Conservation (phyloP, 352 stramenopile genomes). For the Pythium phragmitis region DNA sequence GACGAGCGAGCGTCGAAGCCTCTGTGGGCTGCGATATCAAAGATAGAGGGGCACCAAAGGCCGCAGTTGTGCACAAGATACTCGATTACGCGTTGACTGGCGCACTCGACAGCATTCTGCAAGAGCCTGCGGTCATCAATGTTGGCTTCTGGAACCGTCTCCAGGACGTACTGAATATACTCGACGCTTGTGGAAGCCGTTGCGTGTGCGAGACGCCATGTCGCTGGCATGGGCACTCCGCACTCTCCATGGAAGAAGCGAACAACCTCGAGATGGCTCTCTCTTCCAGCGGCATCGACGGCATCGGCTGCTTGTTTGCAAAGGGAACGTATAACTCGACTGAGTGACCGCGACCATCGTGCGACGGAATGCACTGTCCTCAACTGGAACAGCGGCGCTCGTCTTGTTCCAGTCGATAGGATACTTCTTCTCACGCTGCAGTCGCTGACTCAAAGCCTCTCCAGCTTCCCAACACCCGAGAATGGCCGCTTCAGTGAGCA, state of each 20-base stretch:
- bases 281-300: not conserved
- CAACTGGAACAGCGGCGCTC: not conserved
- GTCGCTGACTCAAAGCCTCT: not conserved
- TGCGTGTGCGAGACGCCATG: not conserved
- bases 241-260: not conserved
- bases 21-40: not conserved
- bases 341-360: not conserved
- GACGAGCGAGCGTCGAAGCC: not conserved
- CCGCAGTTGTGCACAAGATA: not conserved
- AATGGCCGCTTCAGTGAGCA: not conserved
- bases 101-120: not conserved
- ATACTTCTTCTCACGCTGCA: not conserved
- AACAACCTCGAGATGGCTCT: not conserved
- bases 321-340: not conserved
- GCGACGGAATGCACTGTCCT: slow-evolving; percentile 1
- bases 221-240: not conserved
- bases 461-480: slow-evolving; percentile 1
- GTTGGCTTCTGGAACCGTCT: not conserved
- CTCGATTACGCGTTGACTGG: not conserved
- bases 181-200: not conserved
- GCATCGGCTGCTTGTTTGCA: not conserved
- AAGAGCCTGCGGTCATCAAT: not conserved
- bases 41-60: not conserved
- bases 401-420: not conserved
- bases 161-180: not conserved